Percentiles rank a stretch among this genome's conserved stretches.
Conservation (phyloP, 1,284 basidiomycete species). For the Leccinum solheimii region DNA sequence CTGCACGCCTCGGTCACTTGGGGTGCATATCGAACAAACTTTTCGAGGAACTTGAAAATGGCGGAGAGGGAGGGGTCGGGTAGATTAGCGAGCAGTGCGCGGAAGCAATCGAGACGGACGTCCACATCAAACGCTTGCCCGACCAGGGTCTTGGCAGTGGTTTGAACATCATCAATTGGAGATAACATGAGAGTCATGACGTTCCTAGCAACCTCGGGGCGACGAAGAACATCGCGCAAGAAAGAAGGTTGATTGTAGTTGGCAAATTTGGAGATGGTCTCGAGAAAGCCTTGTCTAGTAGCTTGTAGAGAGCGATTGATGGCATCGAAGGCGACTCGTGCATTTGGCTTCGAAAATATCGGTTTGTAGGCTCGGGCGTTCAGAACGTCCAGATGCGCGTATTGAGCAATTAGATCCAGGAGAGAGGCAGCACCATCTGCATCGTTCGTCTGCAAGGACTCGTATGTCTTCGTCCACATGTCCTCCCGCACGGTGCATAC, state of each 20-base stretch:
- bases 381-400: conserved; percentile 68
- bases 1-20: conserved; percentile 81
- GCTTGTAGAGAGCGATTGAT: conserved; percentile 60
- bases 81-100: conserved; percentile 66
- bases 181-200: conserved; percentile 76
- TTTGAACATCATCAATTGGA: conserved; percentile 72
- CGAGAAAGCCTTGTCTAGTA: conserved; percentile 63
- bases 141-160: conserved; percentile 71
- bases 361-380: conserved; percentile 49
- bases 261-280: conserved; percentile 60
- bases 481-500: conserved; percentile 49
- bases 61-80: conserved; percentile 69
- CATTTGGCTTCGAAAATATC: conserved; percentile 37
- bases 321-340: conserved; percentile 40
- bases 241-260: conserved; percentile 54
- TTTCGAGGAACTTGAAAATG: conserved; percentile 62
- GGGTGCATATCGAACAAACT: conserved; percentile 63
- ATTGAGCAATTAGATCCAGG: conserved; percentile 55
- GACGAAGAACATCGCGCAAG: conserved; percentile 53
- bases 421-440: conserved; percentile 56
- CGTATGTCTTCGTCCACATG: conserved; percentile 72
- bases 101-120: conserved; percentile 82
- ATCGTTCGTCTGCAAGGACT: conserved; percentile 58
- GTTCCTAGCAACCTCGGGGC: conserved; percentile 53
- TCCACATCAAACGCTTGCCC: conserved; percentile 85